Evolutionary conservation across 2,329 filamentous ascomycete genomes (phyloP), one percentile per base, ranked within the genome.

Genomic region (Aspergillus costaricaensis): DNA sequence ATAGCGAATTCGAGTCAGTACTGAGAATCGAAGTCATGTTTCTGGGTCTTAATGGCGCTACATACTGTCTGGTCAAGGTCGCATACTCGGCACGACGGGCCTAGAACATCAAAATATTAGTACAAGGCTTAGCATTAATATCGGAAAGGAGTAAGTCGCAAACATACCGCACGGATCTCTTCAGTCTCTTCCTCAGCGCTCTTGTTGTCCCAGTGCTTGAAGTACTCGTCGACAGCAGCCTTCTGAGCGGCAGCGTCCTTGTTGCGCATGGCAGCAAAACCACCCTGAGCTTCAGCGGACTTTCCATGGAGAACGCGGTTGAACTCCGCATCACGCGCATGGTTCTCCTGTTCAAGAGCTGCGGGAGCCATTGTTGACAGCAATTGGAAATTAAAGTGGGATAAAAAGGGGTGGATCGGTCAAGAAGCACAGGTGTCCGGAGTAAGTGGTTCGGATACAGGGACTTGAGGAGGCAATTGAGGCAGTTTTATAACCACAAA

Each of bases 191-290:
- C 85, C 64, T 85, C 87, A 50, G 82, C 90, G 49, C 81, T 79
- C 80, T 96, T 92, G 82, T 94, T 90, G 78, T 96, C 92, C 91
- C 91, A 96, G 77, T 96, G 92, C 84, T 96, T 96, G 83, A 96
- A 96, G 81, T 96, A 96, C 77, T 96, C 91, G 73, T 95, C 91
- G 27, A 93, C 86, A 50, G 92, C 92, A 55, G 89, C 88, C 76
- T 92, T 86, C 74, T 96, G 91, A 7, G 92, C 91, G 30, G 82
- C 81, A 73, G 83, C 81, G 77, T 95, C 89, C 82, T 99, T 99
- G 75, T 84, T 83, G 72, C 96, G 82, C 88, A 97, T 93, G 57
- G 94, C 91, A 69, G 86, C 81, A 70, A 97, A 85, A 68, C 91
- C 91, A 72, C 89, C 91, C 59, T 83, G 80, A 48, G 86, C 86